phyloP scores from a whole-genome alignment of 257 asterid species.

The Scutellaria barbata region DNA sequence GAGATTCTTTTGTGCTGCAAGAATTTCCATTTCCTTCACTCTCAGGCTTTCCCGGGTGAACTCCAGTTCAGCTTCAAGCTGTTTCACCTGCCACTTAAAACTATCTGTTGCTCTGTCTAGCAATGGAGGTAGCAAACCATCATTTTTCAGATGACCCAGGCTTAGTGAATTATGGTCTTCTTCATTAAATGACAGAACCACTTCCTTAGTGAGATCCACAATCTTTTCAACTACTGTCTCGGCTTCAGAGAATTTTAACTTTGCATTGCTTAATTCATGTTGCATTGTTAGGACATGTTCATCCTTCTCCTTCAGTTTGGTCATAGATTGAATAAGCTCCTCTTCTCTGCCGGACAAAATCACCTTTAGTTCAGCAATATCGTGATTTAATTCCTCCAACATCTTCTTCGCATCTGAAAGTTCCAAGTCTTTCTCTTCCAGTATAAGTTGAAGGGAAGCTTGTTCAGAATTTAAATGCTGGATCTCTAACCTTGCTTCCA shows the following conservation, averaged over 20 bases:
- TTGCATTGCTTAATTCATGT: conserved; percentile 52
- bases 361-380: conserved; percentile 55
- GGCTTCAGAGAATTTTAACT: conserved; percentile 66
- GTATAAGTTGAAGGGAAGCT: conserved; percentile 56
- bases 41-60: conserved; percentile 63
- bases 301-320: conserved; percentile 67
- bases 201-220: conserved; percentile 66
- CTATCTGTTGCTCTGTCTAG: conserved; percentile 36
- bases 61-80: conserved; percentile 67
- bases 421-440: conserved; percentile 68
- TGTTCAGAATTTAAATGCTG: conserved; percentile 63
- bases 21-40: conserved; percentile 68
- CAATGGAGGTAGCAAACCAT: conserved; percentile 30
- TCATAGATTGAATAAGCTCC: conserved; percentile 55
- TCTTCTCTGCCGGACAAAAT: conserved; percentile 56
- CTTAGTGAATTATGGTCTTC: conserved; percentile 30
- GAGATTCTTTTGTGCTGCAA: conserved; percentile 62
- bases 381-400: conserved; percentile 59
- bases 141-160: conserved; percentile 35
- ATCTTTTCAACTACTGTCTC: conserved; percentile 64
- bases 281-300: conserved; percentile 57
- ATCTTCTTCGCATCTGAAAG: conserved; percentile 52
- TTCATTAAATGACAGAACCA: conserved; percentile 51
- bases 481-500: conserved; percentile 73
- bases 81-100: conserved; percentile 52